phyloP scores from a whole-genome alignment of 306 rosid genomes.

The Ceratonia siliqua region DNA sequence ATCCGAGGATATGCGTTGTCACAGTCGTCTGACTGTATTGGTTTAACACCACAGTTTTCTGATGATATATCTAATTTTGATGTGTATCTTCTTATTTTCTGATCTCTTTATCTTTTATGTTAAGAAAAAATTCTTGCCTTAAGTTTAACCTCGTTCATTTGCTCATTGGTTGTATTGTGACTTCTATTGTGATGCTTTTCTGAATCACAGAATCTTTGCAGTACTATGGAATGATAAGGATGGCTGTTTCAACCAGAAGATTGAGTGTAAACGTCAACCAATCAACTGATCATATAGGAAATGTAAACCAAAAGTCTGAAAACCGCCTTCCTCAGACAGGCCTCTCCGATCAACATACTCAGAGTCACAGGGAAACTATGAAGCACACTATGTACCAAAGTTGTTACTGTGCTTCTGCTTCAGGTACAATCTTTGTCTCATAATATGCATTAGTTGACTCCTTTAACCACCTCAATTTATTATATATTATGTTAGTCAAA shows the following conservation, averaged over 20 bases:
- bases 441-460: conserved; percentile 20
- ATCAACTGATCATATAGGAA: conserved; percentile 20
- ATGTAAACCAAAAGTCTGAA: conserved; percentile 39
- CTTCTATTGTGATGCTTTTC: conserved; percentile 22
- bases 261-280: conserved; percentile 31
- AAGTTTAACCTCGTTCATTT: neutral
- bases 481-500: neutral
- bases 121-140: neutral
- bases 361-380: conserved; percentile 40
- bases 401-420: conserved; percentile 40
- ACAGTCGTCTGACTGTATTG: neutral
- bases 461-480: neutral
- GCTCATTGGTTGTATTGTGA: conserved; percentile 10
- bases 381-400: conserved; percentile 47
- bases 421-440: conserved; percentile 39
- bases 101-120: neutral
- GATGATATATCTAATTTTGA: conserved; percentile 7
- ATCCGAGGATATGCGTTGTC: neutral
- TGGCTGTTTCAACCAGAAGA: conserved; percentile 35
- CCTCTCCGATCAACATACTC: conserved; percentile 31
- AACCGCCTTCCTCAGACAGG: conserved; percentile 24
- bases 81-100: neutral
- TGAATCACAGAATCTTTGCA: conserved; percentile 39
- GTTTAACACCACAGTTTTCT: neutral
- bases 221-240: conserved; percentile 10